These are phyloP conservation scores for Cystobasidium tubakii DNA, from an alignment of 768 basidiomycete genomes.

Conservation along the genomic window DNA sequence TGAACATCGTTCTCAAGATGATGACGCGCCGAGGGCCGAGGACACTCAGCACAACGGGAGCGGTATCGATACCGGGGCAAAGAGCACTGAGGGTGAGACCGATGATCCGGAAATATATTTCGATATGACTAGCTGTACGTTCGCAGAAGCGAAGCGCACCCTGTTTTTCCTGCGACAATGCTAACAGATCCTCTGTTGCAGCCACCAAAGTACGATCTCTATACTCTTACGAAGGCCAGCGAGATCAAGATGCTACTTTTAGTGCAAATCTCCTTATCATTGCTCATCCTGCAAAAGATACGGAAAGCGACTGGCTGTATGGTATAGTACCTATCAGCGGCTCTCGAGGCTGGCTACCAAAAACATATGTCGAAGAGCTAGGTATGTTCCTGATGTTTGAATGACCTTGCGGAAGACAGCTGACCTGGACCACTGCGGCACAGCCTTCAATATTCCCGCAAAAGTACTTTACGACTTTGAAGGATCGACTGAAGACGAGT, in stretches of 20 bases:
- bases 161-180: too few relatives aligned
- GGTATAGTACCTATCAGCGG: conserved; percentile 47
- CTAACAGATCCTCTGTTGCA: conserved; percentile 51
- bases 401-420: not conserved
- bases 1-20: conserved; percentile 58
- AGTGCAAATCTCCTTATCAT: conserved; percentile 67
- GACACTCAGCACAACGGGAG: conserved; percentile 34
- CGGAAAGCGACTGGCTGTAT: conserved; percentile 87
- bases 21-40: conserved; percentile 30
- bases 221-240: conserved; percentile 77
- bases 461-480: conserved; percentile 74
- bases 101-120: conserved; percentile 51
- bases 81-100: conserved; percentile 53
- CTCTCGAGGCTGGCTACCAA: conserved; percentile 79
- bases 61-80: not conserved
- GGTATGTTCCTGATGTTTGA: conserved; percentile 54
- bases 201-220: conserved; percentile 71
- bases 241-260: conserved; percentile 83
- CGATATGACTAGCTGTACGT: conserved; percentile 49
- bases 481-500: conserved; percentile 66
- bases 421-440: not conserved
- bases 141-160: not conserved
- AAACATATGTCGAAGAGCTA: conserved; percentile 72
- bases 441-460: conserved; percentile 50
- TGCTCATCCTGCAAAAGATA: conserved; percentile 75